phyloP scores from a whole-genome alignment of 805 yeast genomes.

The Sugiyamaella lignohabitans region DNA sequence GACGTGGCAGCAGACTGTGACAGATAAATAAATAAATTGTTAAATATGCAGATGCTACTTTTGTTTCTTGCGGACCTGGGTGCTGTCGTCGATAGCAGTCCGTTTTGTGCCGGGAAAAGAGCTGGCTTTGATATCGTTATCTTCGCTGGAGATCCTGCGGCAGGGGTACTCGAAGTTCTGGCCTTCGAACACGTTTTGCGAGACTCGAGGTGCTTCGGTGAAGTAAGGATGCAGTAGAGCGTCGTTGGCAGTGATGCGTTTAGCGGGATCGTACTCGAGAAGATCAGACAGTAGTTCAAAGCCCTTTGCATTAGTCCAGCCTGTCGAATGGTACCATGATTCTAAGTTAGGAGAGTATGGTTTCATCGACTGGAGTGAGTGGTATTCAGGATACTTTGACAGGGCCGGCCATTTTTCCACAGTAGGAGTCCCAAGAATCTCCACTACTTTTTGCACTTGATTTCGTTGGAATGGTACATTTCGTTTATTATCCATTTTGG shows the following conservation, averaged over 20 bases:
- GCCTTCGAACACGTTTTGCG: conserved; percentile 74
- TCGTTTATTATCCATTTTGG: conserved; percentile 89
- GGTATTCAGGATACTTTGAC: conserved; percentile 77
- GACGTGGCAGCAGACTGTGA: too few species aligned
- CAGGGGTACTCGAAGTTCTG: conserved; percentile 71
- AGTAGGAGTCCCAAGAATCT: conserved; percentile 88
- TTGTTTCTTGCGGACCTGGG: conserved; percentile 23
- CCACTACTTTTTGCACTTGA: conserved; percentile 84
- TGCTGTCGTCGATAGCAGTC: conserved; percentile 20
- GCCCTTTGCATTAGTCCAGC: conserved; percentile 66
- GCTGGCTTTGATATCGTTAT: conserved; percentile 58
- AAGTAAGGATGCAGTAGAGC: conserved; percentile 78
- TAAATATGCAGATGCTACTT: conserved; percentile 11
- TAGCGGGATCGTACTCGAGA: conserved; percentile 76
- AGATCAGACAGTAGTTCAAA: conserved; percentile 56
- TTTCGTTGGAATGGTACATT: conserved; percentile 90
- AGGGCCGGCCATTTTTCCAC: conserved; percentile 72
- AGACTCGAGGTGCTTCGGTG: conserved; percentile 58
- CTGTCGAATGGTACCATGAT: conserved; percentile 81
- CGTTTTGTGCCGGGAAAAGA: conserved; percentile 31
- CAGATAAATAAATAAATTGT: too few species aligned
- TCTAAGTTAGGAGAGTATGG: conserved; percentile 63
- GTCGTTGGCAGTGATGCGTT: conserved; percentile 68
- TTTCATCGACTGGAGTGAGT: conserved; percentile 48
- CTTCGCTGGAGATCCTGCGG: conserved; percentile 81